These are phyloP conservation scores for Yamadazyma friedrichii DNA, from an alignment of 1,139 yeast genomes.

Conservation along the genomic window DNA sequence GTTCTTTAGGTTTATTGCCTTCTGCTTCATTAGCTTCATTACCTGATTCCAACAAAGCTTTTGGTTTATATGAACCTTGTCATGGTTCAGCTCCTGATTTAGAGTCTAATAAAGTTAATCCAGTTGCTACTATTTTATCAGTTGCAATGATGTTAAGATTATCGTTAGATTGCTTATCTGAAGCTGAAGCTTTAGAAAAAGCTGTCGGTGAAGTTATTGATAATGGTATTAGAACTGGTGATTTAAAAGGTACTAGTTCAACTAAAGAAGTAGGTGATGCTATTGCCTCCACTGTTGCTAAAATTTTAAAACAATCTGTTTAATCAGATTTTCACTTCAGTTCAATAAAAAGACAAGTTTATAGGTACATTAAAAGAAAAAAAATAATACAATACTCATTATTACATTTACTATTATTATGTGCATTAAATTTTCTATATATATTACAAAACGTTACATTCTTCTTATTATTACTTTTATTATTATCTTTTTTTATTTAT, in stretches of 20 bases:
- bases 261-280: constrained; percentile 95
- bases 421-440: background rate
- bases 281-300: constrained; percentile 67
- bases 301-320: constrained; percentile 36
- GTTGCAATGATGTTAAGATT: constrained; percentile 97
- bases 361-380: background rate
- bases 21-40: constrained; percentile 94
- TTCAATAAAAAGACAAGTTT: too few relatives aligned
- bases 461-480: background rate
- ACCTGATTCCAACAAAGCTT: constrained; percentile 91
- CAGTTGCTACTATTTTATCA: constrained; percentile 90
- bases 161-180: constrained; percentile 75
- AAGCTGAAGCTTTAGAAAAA: constrained; percentile 84
- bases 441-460: background rate
- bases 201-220: constrained; percentile 87
- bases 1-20: constrained; percentile 92
- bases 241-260: constrained; percentile 74
- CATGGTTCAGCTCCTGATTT: constrained; percentile 99
- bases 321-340: background rate
- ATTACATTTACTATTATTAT: too few relatives aligned
- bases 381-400: background rate
- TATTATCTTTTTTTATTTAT: too few relatives aligned
- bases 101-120: constrained; percentile 84
- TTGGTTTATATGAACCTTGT: constrained; percentile 96
- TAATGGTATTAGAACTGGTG: constrained; percentile 84